phyloP scores from a whole-genome alignment of 768 basidiomycete species.

The Suillus bovinus region DNA sequence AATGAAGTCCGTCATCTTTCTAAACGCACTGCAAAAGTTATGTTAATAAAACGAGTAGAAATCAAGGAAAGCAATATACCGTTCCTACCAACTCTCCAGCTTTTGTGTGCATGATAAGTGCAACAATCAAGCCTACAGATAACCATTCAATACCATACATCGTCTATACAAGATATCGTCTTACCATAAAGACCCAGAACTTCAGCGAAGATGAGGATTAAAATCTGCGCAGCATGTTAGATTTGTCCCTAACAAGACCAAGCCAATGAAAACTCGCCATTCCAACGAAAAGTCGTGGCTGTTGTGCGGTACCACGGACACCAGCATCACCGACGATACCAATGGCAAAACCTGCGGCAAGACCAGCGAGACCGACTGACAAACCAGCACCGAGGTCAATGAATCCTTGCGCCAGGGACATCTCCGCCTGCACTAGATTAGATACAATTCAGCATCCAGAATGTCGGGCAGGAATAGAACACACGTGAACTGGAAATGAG shows the following conservation, averaged over 20 bases:
- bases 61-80: slow-evolving; percentile 13
- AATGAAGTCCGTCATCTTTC: slow-evolving; percentile 11
- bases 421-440: slow-evolving; percentile 59
- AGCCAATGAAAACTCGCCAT: slow-evolving; percentile 57
- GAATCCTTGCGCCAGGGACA: slow-evolving; percentile 94
- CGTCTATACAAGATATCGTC: slow-evolving; percentile 10
- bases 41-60: neutral
- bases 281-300: slow-evolving; percentile 90
- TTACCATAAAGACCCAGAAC: slow-evolving; percentile 89
- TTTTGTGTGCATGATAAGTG: slow-evolving; percentile 92
- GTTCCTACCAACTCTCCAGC: slow-evolving; percentile 32
- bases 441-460: neutral
- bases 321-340: slow-evolving; percentile 99
- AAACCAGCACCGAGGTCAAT: slow-evolving; percentile 93
- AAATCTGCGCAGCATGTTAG: slow-evolving; percentile 53
- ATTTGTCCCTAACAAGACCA: neutral
- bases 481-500: slow-evolving; percentile 85
- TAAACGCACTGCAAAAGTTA: slow-evolving; percentile 24
- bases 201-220: slow-evolving; percentile 98
- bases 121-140: slow-evolving; percentile 76
- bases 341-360: slow-evolving; percentile 96
- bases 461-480: slow-evolving; percentile 35
- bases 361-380: slow-evolving; percentile 89
- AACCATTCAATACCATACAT: neutral
- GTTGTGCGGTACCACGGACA: slow-evolving; percentile 96